Evolutionary conservation across 768 basidiomycete species (phyloP).

Genomic region (Pleurotus eryngii): DNA sequence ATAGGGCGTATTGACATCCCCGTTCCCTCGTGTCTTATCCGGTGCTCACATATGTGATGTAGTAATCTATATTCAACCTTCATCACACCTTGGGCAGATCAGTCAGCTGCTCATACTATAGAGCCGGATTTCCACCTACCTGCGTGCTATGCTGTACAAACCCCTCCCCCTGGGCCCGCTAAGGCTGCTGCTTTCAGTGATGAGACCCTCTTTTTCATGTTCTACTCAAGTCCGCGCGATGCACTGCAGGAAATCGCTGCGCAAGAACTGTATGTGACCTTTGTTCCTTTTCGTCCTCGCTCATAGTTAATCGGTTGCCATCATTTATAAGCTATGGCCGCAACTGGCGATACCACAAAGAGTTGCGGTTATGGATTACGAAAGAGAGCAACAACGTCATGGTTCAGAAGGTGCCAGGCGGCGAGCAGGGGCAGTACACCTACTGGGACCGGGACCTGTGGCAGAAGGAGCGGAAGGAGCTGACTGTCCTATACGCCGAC

Average conservation of each 20-base stretch:
- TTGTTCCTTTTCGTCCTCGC: no score
- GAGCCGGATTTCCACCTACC: conserved; percentile 94
- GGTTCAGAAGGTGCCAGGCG: conserved; percentile 73
- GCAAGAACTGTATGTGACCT: conserved; percentile 79
- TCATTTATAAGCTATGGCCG: conserved; percentile 68
- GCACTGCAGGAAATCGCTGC: conserved; percentile 92
- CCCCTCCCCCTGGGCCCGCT: conserved; percentile 75
- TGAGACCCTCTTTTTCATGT: conserved; percentile 97
- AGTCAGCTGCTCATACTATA: conserved; percentile 77
- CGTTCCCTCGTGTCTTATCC: conserved; percentile 16
- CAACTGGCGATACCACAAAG: conserved; percentile 97
- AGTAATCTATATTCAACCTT: conserved; percentile 89
- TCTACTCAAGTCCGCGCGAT: conserved; percentile 92
- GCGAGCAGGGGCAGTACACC: conserved; percentile 87
- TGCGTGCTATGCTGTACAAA: conserved; percentile 88
- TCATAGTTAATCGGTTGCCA: neutral
- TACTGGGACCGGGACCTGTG: conserved; percentile 85
- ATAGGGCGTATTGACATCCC: neutral
- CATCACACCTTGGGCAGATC: conserved; percentile 95
- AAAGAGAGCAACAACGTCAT: conserved; percentile 81
- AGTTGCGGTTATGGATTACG: conserved; percentile 79
- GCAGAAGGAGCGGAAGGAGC: conserved; percentile 74
- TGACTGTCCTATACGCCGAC: conserved; percentile 71
- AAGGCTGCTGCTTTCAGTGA: conserved; percentile 88
- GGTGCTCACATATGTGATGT: conserved; percentile 11